Percentiles rank a stretch among this genome's conserved stretches.
phyloP scores from a whole-genome alignment of 192 early-diverging fungal genomes.

The Rhizoclosmatium globosum region DNA sequence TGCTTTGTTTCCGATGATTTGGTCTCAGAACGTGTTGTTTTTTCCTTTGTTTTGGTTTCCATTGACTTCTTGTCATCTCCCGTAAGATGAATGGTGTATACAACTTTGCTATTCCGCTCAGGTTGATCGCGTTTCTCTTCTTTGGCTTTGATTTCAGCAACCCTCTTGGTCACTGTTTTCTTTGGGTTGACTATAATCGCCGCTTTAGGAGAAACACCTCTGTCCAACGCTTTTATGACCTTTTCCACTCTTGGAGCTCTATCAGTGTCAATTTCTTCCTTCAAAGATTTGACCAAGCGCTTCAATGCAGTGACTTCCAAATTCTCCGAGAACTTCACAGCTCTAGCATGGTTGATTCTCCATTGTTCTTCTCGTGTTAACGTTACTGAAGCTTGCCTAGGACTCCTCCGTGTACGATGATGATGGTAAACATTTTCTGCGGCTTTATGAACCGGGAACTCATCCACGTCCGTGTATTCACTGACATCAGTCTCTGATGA shows the following conservation, averaged over 20 bases:
- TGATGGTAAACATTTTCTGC: not conserved
- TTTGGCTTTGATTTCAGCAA: no score
- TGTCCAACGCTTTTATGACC: not conserved
- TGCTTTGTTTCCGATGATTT: not conserved
- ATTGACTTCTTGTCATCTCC: no score
- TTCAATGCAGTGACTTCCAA: constrained; percentile 1
- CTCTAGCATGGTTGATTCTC: constrained; percentile 4
- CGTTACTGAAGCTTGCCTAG: not conserved
- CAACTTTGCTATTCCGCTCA: no score
- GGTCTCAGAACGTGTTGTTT: no score
- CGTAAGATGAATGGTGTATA: no score
- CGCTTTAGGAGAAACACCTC: not conserved
- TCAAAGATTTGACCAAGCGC: not conserved
- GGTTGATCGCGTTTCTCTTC: no score
- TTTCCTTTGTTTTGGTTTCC: no score
- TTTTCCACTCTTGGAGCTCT: not conserved
- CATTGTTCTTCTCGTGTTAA: not conserved
- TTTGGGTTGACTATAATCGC: no score
- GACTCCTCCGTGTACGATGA: not conserved
- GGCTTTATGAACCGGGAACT: not conserved
- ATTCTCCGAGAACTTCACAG: constrained; percentile 5
- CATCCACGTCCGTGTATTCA: not conserved
- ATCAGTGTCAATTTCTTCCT: not conserved
- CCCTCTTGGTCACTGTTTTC: not conserved
- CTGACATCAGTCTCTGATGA: not conserved